Conservation (phyloP, 2,329 filamentous ascomycete species). For the Drechslerella stenobrocha region DNA sequence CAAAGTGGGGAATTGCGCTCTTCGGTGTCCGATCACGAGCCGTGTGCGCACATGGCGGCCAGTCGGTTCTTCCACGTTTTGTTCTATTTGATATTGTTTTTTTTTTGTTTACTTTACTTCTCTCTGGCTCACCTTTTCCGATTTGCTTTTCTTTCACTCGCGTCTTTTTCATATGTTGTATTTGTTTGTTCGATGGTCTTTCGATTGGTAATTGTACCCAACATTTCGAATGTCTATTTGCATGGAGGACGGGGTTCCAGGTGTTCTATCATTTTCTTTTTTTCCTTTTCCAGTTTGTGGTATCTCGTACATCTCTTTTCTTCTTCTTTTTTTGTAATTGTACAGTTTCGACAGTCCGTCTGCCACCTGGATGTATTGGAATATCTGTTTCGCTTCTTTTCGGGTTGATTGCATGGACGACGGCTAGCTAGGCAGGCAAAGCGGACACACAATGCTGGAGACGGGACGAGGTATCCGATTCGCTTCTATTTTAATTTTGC, state of each 20-base stretch:
- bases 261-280: slow-evolving; percentile 7
- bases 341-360: background rate
- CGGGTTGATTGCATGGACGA: background rate
- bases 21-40: background rate
- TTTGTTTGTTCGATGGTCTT: no score
- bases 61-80: slow-evolving; percentile 8
- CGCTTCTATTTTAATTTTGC: background rate
- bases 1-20: background rate
- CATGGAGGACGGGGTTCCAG: slow-evolving; percentile 3
- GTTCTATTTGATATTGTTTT: slow-evolving; percentile 6
- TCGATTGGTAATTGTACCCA: slow-evolving; percentile 5
- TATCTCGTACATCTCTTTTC: background rate
- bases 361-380: background rate
- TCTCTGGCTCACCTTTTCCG: slow-evolving; percentile 1
- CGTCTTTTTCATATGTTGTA: slow-evolving; percentile 12
- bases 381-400: slow-evolving; percentile 1
- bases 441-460: slow-evolving; percentile 1
- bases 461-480: background rate
- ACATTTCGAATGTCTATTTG: slow-evolving; percentile 6
- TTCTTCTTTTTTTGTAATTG: background rate
- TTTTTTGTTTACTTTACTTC: slow-evolving; percentile 18
- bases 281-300: background rate
- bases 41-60: background rate
- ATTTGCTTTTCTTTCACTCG: no score
- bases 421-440: background rate